Evolutionary conservation across 495 filamentous ascomycete genomes (phyloP).

Genomic region (Tuber brumale): DNA sequence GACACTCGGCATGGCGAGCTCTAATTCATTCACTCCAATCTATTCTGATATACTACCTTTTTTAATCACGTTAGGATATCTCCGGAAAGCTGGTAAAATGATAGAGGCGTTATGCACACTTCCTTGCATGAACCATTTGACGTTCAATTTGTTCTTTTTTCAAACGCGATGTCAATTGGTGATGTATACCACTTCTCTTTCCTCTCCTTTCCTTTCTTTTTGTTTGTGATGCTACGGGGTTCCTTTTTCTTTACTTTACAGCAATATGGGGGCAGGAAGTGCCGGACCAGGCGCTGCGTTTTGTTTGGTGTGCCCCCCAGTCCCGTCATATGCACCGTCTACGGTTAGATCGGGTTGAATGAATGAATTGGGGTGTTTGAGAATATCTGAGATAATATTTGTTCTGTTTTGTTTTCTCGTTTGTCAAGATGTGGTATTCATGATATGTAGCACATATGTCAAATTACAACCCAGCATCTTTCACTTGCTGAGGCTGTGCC

Average conservation of each 20-base stretch:
- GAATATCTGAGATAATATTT: background rate
- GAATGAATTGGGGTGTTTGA: background rate
- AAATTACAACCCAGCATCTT: constrained; percentile 82
- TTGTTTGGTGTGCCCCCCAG: background rate
- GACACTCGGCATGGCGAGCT: background rate
- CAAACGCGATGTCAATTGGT: background rate
- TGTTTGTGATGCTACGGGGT: background rate
- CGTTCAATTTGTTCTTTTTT: background rate
- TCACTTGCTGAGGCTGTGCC: constrained; percentile 85
- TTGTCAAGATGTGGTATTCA: background rate
- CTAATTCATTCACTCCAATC: constrained; percentile 1
- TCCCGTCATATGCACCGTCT: background rate
- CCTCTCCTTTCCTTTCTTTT: background rate
- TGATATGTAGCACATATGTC: constrained; percentile 84
- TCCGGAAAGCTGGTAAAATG: background rate
- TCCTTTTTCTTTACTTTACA: background rate
- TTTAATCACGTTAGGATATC: background rate
- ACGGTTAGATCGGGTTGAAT: background rate
- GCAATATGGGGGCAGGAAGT: background rate
- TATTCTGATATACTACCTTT: background rate
- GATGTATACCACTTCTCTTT: background rate
- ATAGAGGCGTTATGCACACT: background rate
- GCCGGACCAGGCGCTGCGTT: background rate
- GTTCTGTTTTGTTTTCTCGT: background rate
- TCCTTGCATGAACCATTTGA: background rate